phyloP scores from a whole-genome alignment of 2,329 filamentous ascomycete species.

The Colletotrichum gigasporum region DNA sequence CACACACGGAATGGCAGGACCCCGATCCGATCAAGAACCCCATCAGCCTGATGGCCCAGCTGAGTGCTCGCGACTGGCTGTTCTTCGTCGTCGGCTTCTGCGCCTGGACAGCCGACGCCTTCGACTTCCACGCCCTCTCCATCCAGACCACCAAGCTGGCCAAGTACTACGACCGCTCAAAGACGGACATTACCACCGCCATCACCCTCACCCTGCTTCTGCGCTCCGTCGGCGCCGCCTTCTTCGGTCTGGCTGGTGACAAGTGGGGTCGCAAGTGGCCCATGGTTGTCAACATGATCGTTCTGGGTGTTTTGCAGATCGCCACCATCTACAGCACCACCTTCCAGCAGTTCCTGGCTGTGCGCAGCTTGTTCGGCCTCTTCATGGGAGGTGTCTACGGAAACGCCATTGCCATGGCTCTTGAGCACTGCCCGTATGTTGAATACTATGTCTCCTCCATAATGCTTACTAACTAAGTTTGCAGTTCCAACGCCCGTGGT shows the following conservation, averaged over 20 bases:
- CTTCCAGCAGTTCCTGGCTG: slow-evolving; percentile 79
- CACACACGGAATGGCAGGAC: slow-evolving; percentile 72
- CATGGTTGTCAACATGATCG: slow-evolving; percentile 82
- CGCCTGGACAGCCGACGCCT: slow-evolving; percentile 84
- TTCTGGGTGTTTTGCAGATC: slow-evolving; percentile 73
- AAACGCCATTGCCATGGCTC: slow-evolving; percentile 80
- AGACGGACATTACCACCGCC: slow-evolving; percentile 76
- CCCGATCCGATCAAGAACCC: slow-evolving; percentile 77
- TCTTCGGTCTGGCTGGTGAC: slow-evolving; percentile 82
- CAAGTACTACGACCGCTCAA: slow-evolving; percentile 57
- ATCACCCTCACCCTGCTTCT: slow-evolving; percentile 81
- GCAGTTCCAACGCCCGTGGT: slow-evolving; percentile 72
- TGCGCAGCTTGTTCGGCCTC: slow-evolving; percentile 77
- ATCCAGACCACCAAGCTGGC: slow-evolving; percentile 80
- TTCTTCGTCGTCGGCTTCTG: slow-evolving; percentile 80
- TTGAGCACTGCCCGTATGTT: slow-evolving; percentile 75
- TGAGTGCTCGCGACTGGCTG: slow-evolving; percentile 74
- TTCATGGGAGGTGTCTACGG: slow-evolving; percentile 87
- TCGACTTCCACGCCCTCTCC: slow-evolving; percentile 83
- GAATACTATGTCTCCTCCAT: not conserved
- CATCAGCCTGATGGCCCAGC: slow-evolving; percentile 71
- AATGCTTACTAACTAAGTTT: not conserved
- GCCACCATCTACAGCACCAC: slow-evolving; percentile 81
- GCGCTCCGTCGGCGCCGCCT: slow-evolving; percentile 77
- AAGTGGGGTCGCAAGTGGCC: slow-evolving; percentile 86